A percentile compares a stretch with the other conserved stretches of the same genome.
Conservation (phyloP, 148 eudicot genomes). For the Simmondsia chinensis region DNA sequence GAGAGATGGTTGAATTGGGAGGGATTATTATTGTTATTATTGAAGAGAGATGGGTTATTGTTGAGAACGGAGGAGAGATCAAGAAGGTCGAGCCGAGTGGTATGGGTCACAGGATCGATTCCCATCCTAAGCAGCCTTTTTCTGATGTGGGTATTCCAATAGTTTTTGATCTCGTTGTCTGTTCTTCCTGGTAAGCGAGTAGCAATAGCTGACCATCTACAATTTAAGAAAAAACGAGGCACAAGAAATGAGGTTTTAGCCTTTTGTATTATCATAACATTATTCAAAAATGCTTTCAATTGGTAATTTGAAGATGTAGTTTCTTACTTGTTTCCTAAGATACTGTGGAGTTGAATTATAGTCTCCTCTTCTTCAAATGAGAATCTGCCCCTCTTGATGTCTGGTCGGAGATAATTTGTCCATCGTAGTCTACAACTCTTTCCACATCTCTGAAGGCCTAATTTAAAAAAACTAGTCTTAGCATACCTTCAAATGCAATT, state of each 20-base stretch:
- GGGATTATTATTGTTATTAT: background rate
- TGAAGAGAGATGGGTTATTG: background rate
- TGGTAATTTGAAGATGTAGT: background rate
- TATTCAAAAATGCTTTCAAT: background rate
- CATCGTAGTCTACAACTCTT: conserved; percentile 36
- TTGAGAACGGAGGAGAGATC: conserved; percentile 3
- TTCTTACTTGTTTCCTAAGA: conserved; percentile 15
- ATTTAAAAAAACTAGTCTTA: background rate
- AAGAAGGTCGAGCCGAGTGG: conserved; percentile 6
- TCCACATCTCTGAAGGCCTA: conserved; percentile 32
- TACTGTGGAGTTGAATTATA: conserved; percentile 17
- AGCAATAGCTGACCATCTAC: conserved; percentile 21
- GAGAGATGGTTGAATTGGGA: too few species aligned
- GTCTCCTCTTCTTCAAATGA: conserved; percentile 16
- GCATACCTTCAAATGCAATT: background rate
- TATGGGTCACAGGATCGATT: conserved; percentile 15
- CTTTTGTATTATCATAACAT: background rate
- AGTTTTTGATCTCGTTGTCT: conserved; percentile 16
- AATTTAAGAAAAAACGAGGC: background rate
- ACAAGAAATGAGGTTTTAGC: background rate
- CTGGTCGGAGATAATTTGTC: conserved; percentile 32
- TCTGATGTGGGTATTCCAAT: conserved; percentile 16
- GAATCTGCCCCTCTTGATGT: conserved; percentile 36
- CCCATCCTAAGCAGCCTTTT: conserved; percentile 13
- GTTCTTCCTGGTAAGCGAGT: conserved; percentile 12